Evolutionary conservation across 345 rosid species (phyloP).

Genomic region (Laguncularia racemosa): DNA sequence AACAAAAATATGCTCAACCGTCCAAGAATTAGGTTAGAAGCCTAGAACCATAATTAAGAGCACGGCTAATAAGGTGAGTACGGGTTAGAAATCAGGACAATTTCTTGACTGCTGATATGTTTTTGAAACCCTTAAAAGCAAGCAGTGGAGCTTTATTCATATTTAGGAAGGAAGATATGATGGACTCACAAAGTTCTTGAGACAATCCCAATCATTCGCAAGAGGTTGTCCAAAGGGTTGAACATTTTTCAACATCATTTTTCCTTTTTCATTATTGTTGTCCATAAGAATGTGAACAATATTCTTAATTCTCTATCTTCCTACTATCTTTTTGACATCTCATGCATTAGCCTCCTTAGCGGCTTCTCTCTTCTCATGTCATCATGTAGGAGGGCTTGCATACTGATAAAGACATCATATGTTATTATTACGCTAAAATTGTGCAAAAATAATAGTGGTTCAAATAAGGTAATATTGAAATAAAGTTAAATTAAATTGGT

Average conservation of each 20-base stretch:
- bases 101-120: no score
- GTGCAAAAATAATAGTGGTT: background rate
- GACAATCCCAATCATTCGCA: conserved; percentile 43
- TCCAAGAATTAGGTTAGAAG: no score
- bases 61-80: no score
- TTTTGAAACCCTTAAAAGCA: no score
- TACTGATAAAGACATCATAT: conserved; percentile 14
- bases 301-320: conserved; percentile 29
- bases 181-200: conserved; percentile 25
- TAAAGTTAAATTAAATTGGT: background rate
- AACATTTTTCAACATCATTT: conserved; percentile 7
- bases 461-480: background rate
- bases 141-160: no score
- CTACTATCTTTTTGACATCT: conserved; percentile 17
- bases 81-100: no score
- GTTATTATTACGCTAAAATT: background rate
- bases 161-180: background rate
- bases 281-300: conserved; percentile 15
- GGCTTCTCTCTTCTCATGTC: conserved; percentile 37
- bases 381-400: conserved; percentile 29
- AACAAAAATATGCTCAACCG: no score
- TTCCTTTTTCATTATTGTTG: conserved; percentile 12
- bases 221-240: conserved; percentile 25
- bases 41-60: no score
- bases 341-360: conserved; percentile 17